phyloP scores from a whole-genome alignment of 2,329 filamentous ascomycete genomes.

The Botryotinia convoluta region DNA sequence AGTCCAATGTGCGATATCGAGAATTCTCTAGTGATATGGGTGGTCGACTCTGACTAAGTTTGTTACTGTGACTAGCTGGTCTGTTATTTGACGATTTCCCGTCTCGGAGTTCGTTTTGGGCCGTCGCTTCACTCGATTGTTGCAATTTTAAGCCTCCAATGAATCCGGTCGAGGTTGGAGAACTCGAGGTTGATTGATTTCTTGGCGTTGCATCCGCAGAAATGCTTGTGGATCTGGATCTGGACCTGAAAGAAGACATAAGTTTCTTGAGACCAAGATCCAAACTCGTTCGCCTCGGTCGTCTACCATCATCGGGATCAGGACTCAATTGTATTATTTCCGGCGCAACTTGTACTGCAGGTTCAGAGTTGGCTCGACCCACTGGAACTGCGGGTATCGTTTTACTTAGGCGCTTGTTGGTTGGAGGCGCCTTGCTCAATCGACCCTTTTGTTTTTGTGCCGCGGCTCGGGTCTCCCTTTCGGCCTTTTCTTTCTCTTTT shows the following conservation, averaged over 20 bases:
- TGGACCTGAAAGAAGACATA: constrained; percentile 23
- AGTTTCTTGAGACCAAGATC: constrained; percentile 30
- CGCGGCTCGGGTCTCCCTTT: constrained; percentile 38
- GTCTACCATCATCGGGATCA: constrained; percentile 13
- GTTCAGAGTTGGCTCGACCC: constrained; percentile 1
- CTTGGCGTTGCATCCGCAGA: constrained; percentile 1
- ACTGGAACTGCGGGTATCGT: constrained; percentile 1
- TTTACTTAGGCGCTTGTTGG: constrained; percentile 23
- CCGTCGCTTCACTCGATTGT: constrained; percentile 29
- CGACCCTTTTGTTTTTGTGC: constrained; percentile 26
- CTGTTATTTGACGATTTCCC: constrained; percentile 2
- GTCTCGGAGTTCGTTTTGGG: constrained; percentile 24
- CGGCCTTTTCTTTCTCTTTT: constrained; percentile 41
- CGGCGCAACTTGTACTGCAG: not conserved
- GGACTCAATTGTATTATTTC: not conserved
- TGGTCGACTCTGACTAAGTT: constrained; percentile 7
- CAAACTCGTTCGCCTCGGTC: constrained; percentile 29
- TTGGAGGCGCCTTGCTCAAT: constrained; percentile 36
- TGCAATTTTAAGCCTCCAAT: constrained; percentile 38
- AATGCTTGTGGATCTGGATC: constrained; percentile 8
- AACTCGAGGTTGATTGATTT: constrained; percentile 3
- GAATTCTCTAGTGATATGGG: constrained; percentile 15
- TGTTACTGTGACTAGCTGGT: not conserved
- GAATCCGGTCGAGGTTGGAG: constrained; percentile 26
- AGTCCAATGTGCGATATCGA: constrained; percentile 13